Conservation (phyloP, 2,329 filamentous ascomycete genomes). For the Nemania serpens region DNA sequence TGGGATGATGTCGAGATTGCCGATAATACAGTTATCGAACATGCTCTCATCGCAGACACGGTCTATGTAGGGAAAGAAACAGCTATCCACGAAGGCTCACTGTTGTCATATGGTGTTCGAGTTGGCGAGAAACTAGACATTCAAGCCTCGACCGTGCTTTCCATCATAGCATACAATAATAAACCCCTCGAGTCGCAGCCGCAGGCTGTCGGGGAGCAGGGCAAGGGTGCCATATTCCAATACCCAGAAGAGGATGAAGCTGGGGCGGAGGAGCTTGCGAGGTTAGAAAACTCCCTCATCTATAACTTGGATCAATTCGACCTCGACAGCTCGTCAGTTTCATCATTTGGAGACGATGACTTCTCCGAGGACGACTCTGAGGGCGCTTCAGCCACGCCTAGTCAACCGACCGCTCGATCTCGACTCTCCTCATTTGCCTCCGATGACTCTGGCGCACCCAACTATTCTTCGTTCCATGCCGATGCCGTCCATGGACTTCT, state of each 20-base stretch:
- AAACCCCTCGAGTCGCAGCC: conserved; percentile 48
- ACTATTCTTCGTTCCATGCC: conserved; percentile 71
- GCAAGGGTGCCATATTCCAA: conserved; percentile 55
- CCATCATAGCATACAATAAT: conserved; percentile 46
- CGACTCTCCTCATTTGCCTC: conserved; percentile 75
- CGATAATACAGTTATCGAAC: conserved; percentile 71
- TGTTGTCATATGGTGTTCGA: conserved; percentile 79
- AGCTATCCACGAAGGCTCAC: conserved; percentile 70
- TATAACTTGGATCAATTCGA: conserved; percentile 59
- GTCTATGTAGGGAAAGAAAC: conserved; percentile 73
- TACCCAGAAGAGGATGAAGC: conserved; percentile 55
- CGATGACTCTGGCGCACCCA: conserved; percentile 67
- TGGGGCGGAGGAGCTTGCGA: conserved; percentile 55
- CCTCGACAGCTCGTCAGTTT: conserved; percentile 60
- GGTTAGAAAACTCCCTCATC: conserved; percentile 59
- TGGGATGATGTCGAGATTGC: conserved; percentile 84
- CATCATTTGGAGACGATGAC: conserved; percentile 65
- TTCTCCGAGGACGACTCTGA: conserved; percentile 68
- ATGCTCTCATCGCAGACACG: conserved; percentile 77
- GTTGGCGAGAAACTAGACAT: conserved; percentile 66
- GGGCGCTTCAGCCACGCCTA: conserved; percentile 57
- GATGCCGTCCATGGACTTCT: conserved; percentile 87
- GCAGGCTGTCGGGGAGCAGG: conserved; percentile 52
- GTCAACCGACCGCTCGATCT: conserved; percentile 67
- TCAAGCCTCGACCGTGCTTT: conserved; percentile 43